These are phyloP conservation scores for Fusarium chlamydosporum DNA, from an alignment of 2,329 filamentous ascomycete genomes.

Conservation along the genomic window DNA sequence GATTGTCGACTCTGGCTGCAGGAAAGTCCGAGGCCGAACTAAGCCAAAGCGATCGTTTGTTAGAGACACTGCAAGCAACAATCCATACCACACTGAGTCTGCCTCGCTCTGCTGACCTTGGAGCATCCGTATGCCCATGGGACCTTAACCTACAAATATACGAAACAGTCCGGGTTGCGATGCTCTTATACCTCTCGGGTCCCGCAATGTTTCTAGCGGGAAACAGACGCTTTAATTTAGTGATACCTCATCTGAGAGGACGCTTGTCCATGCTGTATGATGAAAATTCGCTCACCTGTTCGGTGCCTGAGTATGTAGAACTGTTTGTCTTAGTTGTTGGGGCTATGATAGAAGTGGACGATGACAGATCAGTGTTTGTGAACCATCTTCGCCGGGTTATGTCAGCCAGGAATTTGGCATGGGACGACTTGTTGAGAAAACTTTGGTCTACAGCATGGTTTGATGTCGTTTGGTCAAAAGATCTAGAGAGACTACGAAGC, in stretches of 20 bases:
- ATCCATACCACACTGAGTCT: background rate
- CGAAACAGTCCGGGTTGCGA: background rate
- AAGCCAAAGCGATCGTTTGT: background rate
- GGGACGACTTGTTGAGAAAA: background rate
- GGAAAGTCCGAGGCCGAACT: background rate
- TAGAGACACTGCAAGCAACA: background rate
- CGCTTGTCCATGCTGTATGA: background rate
- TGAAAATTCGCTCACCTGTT: background rate
- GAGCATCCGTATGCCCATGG: rapidly evolving
- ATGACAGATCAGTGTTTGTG: background rate
- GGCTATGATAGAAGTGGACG: background rate
- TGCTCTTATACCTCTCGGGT: background rate
- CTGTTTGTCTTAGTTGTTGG: background rate
- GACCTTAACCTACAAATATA: background rate
- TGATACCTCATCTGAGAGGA: background rate
- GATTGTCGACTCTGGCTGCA: background rate
- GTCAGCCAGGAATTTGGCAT: background rate
- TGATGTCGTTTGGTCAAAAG: background rate
- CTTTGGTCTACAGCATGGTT: background rate
- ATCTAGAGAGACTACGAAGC: background rate
- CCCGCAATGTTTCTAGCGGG: conserved; percentile 2
- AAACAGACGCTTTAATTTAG: background rate
- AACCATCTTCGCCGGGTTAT: background rate
- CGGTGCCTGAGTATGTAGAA: background rate
- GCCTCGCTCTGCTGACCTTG: background rate